A percentile compares a stretch with the other conserved stretches of the same genome.
These are phyloP conservation scores for Hygrocybe punicea DNA, from an alignment of 768 basidiomycete genomes.

Conservation along the genomic window DNA sequence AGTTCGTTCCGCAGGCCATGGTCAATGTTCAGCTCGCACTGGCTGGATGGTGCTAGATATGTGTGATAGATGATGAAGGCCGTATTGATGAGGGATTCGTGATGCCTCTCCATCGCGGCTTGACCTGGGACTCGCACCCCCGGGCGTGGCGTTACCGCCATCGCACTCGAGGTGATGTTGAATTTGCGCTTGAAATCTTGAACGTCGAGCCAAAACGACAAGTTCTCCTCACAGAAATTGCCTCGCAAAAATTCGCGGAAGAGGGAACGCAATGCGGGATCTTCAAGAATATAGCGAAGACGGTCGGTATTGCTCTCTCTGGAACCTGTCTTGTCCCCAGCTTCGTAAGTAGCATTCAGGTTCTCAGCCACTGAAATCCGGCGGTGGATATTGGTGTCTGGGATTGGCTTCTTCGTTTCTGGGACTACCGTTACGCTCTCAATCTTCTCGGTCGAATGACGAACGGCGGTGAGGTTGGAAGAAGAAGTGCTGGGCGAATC, in stretches of 20 bases:
- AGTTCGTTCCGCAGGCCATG: conserved; percentile 94
- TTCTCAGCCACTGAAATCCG: conserved; percentile 76
- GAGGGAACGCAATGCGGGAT: conserved; percentile 79
- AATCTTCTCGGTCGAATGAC: conserved; percentile 55
- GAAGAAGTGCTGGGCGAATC: conserved; percentile 67
- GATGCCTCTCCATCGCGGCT: conserved; percentile 94
- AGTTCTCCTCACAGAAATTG: conserved; percentile 98
- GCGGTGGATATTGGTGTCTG: conserved; percentile 66
- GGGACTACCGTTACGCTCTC: conserved; percentile 23
- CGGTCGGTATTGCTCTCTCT: conserved; percentile 94
- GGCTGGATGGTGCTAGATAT: conserved; percentile 93
- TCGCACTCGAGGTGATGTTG: conserved; percentile 89
- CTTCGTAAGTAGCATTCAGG: conserved; percentile 54
- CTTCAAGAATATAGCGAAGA: conserved; percentile 87
- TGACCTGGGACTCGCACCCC: conserved; percentile 62
- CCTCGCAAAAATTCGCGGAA: conserved; percentile 93
- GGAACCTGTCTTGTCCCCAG: conserved; percentile 50
- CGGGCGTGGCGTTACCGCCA: conserved; percentile 49
- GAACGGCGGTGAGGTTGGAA: conserved; percentile 36
- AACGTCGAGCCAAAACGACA: conserved; percentile 96
- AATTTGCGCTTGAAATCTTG: conserved; percentile 97
- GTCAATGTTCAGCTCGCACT: conserved; percentile 96
- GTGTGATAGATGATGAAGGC: conserved; percentile 93
- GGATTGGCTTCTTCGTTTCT: conserved; percentile 31
- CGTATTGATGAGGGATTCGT: conserved; percentile 90